Conservation (phyloP, 495 filamentous ascomycete species). For the Podospora pseudopauciseta region DNA sequence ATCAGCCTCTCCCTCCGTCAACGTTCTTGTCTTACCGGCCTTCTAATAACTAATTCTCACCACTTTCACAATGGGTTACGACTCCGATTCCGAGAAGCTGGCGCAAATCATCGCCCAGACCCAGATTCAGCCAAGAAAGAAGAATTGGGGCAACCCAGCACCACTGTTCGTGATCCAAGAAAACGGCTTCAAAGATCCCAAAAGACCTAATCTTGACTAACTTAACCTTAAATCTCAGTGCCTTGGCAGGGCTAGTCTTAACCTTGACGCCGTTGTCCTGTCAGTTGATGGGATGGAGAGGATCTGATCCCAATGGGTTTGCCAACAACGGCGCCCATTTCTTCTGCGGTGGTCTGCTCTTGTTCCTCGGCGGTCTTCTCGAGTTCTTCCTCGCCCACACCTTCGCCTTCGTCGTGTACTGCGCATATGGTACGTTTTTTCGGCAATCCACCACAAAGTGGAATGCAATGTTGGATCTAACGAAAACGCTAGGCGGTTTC, state of each 20-base stretch:
- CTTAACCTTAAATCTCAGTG: conserved; percentile 1
- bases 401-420: conserved; percentile 19
- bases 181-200: neutral
- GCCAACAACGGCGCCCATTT: conserved; percentile 20
- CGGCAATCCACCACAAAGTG: neutral
- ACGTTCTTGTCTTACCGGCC: neutral
- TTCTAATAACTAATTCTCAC: neutral
- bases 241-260: conserved; percentile 19
- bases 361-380: conserved; percentile 16
- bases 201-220: neutral
- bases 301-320: conserved; percentile 11
- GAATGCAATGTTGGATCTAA: neutral
- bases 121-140: neutral
- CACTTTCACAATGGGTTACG: neutral
- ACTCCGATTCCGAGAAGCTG: neutral
- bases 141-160: neutral
- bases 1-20: neutral
- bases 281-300: conserved; percentile 21
- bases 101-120: neutral
- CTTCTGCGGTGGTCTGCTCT: conserved; percentile 16
- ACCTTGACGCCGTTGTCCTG: conserved; percentile 19
- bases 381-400: conserved; percentile 21
- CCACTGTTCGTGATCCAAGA: neutral
- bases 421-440: conserved; percentile 14
- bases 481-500: conserved; percentile 15